Evolutionary conservation across 768 basidiomycete species (phyloP), one percentile per base, ranked within the genome.

Genomic region (Kwoniella newhampshirensis): DNA sequence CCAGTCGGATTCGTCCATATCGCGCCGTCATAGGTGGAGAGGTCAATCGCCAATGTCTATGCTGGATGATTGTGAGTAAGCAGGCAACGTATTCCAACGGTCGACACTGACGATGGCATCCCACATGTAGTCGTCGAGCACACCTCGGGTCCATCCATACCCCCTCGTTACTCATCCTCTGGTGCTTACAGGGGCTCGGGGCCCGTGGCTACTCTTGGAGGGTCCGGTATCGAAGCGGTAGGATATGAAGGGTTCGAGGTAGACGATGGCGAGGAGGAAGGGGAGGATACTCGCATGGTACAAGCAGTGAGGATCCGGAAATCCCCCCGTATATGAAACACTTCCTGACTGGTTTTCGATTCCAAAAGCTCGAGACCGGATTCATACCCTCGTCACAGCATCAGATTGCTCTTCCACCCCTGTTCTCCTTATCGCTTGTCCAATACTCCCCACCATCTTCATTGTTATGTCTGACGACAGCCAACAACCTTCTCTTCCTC

Each of bases 91-190:
- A 13, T 9, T 23, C 26, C 1, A 21, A 5, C 1, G 36, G 23
- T n/a, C n/a, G n/a, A n/a, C n/a, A n/a, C n/a, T n/a, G n/a, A n/a
- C n/a, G n/a, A n/a, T n/a, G n/a, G n/a, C n/a, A n/a, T n/a, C n/a
- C n/a, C n/a, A n/a, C n/a, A n/a, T 15, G 26, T 63, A 96, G 92
- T 89, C 75, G 90, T 96, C 66, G 89, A 96, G 74, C 92, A 93
- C 73, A 80, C 89, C 18, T 79, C 82, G 30, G 80, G 81, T 3
- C 82, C 85, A 18, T 75, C 81, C 4, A 76, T 77, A 12, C 52
- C 52, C 11, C 40, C 54, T 25, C 54, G 63, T 35, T 58, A 59
- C 39, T 40, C 54, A n/a, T 57, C 63, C 18, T 46, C 63, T 11
- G 60, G 43, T 17, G 63, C 59, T 42, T 54, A 59, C 51, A 41